Base-by-base conservation (phyloP, 208 protist species). In the Trypanosoma rangeli region DNA sequence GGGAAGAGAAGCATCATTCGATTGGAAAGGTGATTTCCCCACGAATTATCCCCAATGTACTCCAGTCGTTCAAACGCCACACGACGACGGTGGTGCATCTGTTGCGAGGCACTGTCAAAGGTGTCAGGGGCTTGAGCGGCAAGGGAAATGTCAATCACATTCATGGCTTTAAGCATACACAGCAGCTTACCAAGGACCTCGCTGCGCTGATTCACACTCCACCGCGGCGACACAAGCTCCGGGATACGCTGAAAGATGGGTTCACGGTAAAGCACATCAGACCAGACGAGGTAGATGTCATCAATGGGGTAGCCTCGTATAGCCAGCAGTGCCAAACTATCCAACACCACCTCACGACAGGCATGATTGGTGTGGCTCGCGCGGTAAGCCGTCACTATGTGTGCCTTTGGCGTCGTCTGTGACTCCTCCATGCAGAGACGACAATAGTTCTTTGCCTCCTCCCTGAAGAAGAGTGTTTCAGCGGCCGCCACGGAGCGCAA, bases 31-130 rank as follows among this genome's bases (percentile, higher is more conserved):
- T 87, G 59, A 39, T 76, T 70, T 24, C 89, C 80, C 91, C 91
- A 94, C 31, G 75, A 76, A 68, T 73, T 87, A 73, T 96, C 91
- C 0, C 91, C 91, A 68, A 96, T 85, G 79, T 93, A 96, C 73
- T 96, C 88, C 31, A 91, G 46, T 26, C 91, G 74, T 29, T 96
- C 88, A 74, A 91, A 93, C 15, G 81, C 86, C 20, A 94, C 58
- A 46, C 88, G 83, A 20, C 86, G 91, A 18, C 85, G 81, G 55
- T 84, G 84, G 33, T 76, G 71, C 49, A 59, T 9, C 48, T 75
- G 62, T 53, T 69, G 57, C 9, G 64, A 22, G 0, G 54, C 37
- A 26, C 55, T 75, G 26, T 58, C 60, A 74, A 64, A 64, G 28
- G 53, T 66, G 48, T 59, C 62, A 29, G 62, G 66, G 35, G 59